A percentile compares a stretch with the other conserved stretches of the same genome.
These are phyloP conservation scores for Cystobasidiaceae sp. DNA, from an alignment of 1,284 basidiomycete genomes.

Conservation along the genomic window DNA sequence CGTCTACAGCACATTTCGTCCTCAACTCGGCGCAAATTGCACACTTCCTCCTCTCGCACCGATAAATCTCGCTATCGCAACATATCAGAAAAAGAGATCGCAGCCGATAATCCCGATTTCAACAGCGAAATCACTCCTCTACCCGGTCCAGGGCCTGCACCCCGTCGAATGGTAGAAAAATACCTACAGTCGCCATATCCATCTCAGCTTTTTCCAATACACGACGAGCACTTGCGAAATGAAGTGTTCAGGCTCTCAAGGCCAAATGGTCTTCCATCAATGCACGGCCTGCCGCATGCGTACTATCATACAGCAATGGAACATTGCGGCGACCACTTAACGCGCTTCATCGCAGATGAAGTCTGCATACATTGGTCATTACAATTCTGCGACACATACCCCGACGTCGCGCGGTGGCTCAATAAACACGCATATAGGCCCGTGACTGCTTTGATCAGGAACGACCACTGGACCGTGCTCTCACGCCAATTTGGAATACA, in stretches of 20 bases:
- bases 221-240: slow-evolving; percentile 1
- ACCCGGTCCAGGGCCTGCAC: too few relatives aligned
- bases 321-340: slow-evolving; percentile 11
- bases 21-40: too few relatives aligned
- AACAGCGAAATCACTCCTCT: too few relatives aligned
- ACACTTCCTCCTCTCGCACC: too few relatives aligned
- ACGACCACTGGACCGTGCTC: slow-evolving; percentile 24
- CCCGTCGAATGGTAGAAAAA: background rate
- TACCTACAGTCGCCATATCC: slow-evolving; percentile 24
- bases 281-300: background rate
- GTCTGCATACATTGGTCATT: slow-evolving; percentile 4
- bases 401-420: background rate
- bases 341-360: slow-evolving; percentile 21
- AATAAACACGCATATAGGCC: background rate
- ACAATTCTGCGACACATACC: background rate
- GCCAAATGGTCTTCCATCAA: background rate
- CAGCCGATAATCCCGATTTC: too few relatives aligned
- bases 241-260: slow-evolving; percentile 21
- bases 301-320: slow-evolving; percentile 20
- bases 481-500: slow-evolving; percentile 16
- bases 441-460: background rate
- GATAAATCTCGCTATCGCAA: too few relatives aligned
- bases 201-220: slow-evolving; percentile 1
- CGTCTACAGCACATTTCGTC: too few relatives aligned
- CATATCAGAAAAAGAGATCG: too few relatives aligned